phyloP scores from a whole-genome alignment of 2,329 filamentous ascomycete species.

The Stachybotrys chartarum region DNA sequence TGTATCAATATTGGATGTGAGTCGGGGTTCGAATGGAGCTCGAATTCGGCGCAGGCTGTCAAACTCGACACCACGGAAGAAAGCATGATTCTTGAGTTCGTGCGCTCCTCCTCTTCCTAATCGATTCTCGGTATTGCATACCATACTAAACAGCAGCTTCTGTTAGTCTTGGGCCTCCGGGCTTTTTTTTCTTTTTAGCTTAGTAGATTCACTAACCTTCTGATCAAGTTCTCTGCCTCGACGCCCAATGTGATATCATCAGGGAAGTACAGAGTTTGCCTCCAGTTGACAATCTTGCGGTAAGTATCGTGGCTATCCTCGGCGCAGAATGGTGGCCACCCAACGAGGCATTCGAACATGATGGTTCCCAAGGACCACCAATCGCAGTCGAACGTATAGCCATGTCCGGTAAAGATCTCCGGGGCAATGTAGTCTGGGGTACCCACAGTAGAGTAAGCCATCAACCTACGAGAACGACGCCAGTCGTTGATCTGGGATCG shows the following conservation, averaged over 20 bases:
- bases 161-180: not conserved
- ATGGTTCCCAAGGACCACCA: slow-evolving; percentile 99
- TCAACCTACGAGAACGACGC: slow-evolving; percentile 88
- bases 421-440: slow-evolving; percentile 98
- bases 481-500: slow-evolving; percentile 97
- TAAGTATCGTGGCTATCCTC: slow-evolving; percentile 98
- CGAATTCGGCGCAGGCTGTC: slow-evolving; percentile 87
- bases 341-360: slow-evolving; percentile 98
- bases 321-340: slow-evolving; percentile 98
- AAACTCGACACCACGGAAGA: slow-evolving; percentile 96
- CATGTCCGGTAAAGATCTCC: slow-evolving; percentile 94
- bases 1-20: slow-evolving; percentile 90
- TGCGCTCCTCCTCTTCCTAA: slow-evolving; percentile 80
- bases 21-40: slow-evolving; percentile 89
- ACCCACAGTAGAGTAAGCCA: slow-evolving; percentile 97
- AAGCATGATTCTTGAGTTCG: slow-evolving; percentile 89
- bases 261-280: slow-evolving; percentile 90
- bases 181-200: not conserved
- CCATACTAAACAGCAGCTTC: slow-evolving; percentile 51
- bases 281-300: slow-evolving; percentile 98
- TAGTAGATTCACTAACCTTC: slow-evolving; percentile 58
- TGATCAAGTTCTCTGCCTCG: slow-evolving; percentile 87
- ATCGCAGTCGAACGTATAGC: slow-evolving; percentile 94
- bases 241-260: slow-evolving; percentile 84
- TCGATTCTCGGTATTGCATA: slow-evolving; percentile 89